Base-by-base conservation (phyloP, 106 monocot species). In the Alisma plantagoaquatica region DNA sequence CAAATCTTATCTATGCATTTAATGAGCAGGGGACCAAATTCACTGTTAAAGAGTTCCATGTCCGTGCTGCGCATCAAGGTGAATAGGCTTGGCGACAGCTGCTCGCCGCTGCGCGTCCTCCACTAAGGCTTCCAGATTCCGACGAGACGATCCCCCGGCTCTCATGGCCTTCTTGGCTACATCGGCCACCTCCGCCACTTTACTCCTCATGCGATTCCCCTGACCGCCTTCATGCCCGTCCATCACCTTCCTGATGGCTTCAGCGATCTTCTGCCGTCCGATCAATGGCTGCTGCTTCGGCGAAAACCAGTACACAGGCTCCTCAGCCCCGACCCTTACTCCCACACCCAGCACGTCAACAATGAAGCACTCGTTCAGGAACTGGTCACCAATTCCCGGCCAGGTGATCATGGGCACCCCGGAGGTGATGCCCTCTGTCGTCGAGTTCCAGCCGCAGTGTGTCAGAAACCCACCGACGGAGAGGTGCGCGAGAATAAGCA, bases 311-410 rank as follows among this genome's bases (percentile, higher is more conserved):
- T 20, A 1, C 0, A n/a, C n/a, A n/a, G 61, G 66, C 49, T 19
- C 23, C 60, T 65, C 49, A 0, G 63, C 44, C 16, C 66, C 67
- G 3, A 66, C 27, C 16, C 29, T 19, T 4, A 67, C 41, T 0
- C 77, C 77, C 0, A 56, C 46, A 27, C 41, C 29, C 16, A 72
- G 31, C 24, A 66, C 60, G 8, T 72, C 77, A 4, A 77, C 73
- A 2, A 77, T 2, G 29, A 77, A 41, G 2, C 24, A 63, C 54
- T 72, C 77, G 31, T 77, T 77, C 5, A 68, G 3, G 47, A 73
- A 77, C 58, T 77, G 77, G 18, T 76, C 75, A 10, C 49, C 45
- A 30, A 76, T 70, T 3, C 58, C 46, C 4, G 75, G 75, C 69
- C 72, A 77, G 10, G 77, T 73, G 20, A 59, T 33, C 77, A 77